These are phyloP conservation scores for Aphelidium insulamus DNA, from an alignment of 371 early-diverging fungal species.

Conservation along the genomic window DNA sequence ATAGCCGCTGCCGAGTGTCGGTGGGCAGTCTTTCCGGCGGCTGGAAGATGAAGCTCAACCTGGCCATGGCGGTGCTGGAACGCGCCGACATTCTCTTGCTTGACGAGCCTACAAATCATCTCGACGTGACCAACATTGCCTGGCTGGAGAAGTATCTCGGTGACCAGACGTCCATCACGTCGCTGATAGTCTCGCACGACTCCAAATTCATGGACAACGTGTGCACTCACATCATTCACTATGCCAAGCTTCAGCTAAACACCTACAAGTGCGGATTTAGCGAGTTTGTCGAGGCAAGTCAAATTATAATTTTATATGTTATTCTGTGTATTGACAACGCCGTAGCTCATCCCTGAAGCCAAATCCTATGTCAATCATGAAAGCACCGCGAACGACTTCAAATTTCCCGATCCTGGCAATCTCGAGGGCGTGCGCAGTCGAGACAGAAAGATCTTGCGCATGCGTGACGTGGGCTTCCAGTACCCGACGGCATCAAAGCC, in stretches of 20 bases:
- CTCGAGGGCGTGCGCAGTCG: slow-evolving; percentile 50
- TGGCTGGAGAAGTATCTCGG: slow-evolving; percentile 63
- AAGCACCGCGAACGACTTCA: slow-evolving; percentile 26
- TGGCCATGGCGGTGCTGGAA: slow-evolving; percentile 56
- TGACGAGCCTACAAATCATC: slow-evolving; percentile 82
- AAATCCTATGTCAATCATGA: slow-evolving; percentile 44
- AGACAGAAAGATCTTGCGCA: slow-evolving; percentile 38
- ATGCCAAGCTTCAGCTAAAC: slow-evolving; percentile 31
- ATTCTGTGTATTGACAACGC: too few species aligned
- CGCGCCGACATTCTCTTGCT: slow-evolving; percentile 64
- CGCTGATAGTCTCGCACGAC: slow-evolving; percentile 30
- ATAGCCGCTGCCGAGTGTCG: too few species aligned
- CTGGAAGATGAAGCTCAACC: slow-evolving; percentile 69
- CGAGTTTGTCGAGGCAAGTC: slow-evolving; percentile 52
- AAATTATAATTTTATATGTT: too few species aligned
- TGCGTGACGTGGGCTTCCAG: slow-evolving; percentile 34
- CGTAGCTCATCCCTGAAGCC: slow-evolving; percentile 54
- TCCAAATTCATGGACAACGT: slow-evolving; percentile 22
- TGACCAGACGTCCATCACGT: slow-evolving; percentile 20
- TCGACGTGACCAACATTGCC: slow-evolving; percentile 55
- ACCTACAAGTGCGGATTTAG: slow-evolving; percentile 60
- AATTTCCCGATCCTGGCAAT: slow-evolving; percentile 43
- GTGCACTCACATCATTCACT: slow-evolving; percentile 24
- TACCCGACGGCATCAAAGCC: slow-evolving; percentile 33
- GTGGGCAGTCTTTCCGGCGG: slow-evolving; percentile 66